Conservation (phyloP, 306 rosid genomes). For the Alnus rubra region DNA sequence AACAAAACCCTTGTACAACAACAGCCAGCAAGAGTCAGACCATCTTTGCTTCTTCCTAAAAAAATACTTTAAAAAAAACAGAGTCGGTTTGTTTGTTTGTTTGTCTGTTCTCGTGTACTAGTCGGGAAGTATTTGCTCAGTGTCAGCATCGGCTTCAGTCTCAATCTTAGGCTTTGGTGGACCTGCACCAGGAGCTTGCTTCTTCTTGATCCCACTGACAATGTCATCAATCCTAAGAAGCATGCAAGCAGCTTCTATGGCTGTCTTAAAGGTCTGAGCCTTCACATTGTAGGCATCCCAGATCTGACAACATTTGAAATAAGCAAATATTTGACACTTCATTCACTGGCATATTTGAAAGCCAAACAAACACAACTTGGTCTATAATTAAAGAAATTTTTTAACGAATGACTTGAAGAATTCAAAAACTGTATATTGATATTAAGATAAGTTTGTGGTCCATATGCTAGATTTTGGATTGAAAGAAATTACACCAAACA, state of each 20-base stretch:
- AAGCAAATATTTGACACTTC: conserved; percentile 17
- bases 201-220: conserved; percentile 96
- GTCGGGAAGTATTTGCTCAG: conserved; percentile 81
- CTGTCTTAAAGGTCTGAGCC: conserved; percentile 95
- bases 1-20: conserved; percentile 14
- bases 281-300: conserved; percentile 98
- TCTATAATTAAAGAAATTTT: too few species aligned
- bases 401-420: background rate
- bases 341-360: background rate
- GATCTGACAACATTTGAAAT: conserved; percentile 45
- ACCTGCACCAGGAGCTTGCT: conserved; percentile 78
- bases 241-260: conserved; percentile 98
- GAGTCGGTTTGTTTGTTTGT: conserved; percentile 17
- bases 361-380: background rate
- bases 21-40: background rate
- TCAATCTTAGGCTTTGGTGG: conserved; percentile 70
- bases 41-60: conserved; percentile 6
- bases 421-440: background rate
- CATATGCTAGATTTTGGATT: background rate
- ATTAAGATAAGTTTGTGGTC: background rate
- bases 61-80: conserved; percentile 18
- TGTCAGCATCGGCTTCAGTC: conserved; percentile 82
- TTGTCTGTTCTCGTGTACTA: conserved; percentile 30
- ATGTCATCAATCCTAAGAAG: conserved; percentile 95
- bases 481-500: background rate